Evolutionary conservation across 257 asterid species (phyloP).

Genomic region (Apocynum venetum): DNA sequence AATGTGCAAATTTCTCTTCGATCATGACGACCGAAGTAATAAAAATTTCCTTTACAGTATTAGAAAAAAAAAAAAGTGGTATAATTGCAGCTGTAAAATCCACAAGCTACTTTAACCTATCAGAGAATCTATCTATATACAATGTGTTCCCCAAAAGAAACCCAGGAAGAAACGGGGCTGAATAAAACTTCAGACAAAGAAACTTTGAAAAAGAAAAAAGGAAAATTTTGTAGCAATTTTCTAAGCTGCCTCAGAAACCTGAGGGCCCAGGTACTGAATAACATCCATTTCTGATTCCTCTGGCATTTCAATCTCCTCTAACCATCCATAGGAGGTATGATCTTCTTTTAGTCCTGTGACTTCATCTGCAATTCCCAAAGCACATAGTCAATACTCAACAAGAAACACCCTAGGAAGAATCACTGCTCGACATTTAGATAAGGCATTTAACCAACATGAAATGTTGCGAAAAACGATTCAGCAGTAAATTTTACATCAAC

Average conservation of each 20-base stretch:
- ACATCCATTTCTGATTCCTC: slow-evolving; percentile 74
- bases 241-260: slow-evolving; percentile 23
- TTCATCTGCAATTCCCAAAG: slow-evolving; percentile 28
- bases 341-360: slow-evolving; percentile 20
- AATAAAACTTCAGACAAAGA: neutral
- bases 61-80: neutral
- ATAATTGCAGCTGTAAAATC: neutral
- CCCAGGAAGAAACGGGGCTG: neutral
- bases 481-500: no score
- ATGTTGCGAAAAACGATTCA: no score
- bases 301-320: slow-evolving; percentile 57
- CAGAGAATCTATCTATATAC: neutral
- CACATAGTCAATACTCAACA: neutral
- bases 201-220: neutral
- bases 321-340: slow-evolving; percentile 40
- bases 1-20: no score
- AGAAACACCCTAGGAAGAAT: no score
- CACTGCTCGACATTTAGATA: neutral
- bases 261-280: slow-evolving; percentile 67
- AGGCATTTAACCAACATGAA: no score
- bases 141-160: neutral
- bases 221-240: neutral
- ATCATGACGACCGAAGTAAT: no score
- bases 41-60: neutral
- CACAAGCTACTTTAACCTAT: neutral